Evolutionary conservation across 2,329 filamentous ascomycete species (phyloP), one percentile per base, ranked within the genome.

Genomic region (Cordyceps fumosorosea): DNA sequence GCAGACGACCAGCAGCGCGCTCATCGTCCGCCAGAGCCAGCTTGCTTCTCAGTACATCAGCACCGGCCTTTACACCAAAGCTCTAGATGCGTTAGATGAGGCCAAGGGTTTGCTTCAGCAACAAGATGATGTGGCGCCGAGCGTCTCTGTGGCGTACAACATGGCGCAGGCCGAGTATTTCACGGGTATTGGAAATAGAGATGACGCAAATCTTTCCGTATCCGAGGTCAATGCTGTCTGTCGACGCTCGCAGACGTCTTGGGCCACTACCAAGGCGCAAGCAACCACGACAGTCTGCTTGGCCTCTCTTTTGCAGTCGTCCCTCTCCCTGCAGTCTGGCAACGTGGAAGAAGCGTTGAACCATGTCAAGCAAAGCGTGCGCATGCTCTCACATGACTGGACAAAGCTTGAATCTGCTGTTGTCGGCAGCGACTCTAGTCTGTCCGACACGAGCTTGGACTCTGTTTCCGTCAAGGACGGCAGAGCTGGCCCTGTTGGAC

Each of bases 81-180:
- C 83, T 0, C 78, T 79, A 45, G 73, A 77, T 63, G 70, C 78
- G 0, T 79, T 97, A 18, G 78, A 81, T 1, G 80, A 82, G 60
- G 85, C 86, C 3, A 81, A 86, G 65, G 73, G 76, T 22, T 79
- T 81, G 20, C 65, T 77, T 10, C 67, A 73, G 48, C 70, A 76
- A 57, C 70, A 75, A n/a, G 70, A 76, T n/a, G 69, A 69, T 0
- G 64, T 71, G 5, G 56, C 74, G 3, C 74, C 77, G 2, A 71
- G 71, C 14, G 76, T 80, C 20, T 72, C 77, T 6, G 66, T 79
- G 22, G 79, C 78, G 11, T 74, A 74, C 18, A 83, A 92, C 66
- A 75, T 96, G 7, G 84, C 86, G 0, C 86, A 87, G 64, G 87
- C 89, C 0, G 90, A 96, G 71, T 91, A 92, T 71, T 79, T 88